Base-by-base conservation (phyloP, 768 basidiomycete genomes). In the Mycena metata region DNA sequence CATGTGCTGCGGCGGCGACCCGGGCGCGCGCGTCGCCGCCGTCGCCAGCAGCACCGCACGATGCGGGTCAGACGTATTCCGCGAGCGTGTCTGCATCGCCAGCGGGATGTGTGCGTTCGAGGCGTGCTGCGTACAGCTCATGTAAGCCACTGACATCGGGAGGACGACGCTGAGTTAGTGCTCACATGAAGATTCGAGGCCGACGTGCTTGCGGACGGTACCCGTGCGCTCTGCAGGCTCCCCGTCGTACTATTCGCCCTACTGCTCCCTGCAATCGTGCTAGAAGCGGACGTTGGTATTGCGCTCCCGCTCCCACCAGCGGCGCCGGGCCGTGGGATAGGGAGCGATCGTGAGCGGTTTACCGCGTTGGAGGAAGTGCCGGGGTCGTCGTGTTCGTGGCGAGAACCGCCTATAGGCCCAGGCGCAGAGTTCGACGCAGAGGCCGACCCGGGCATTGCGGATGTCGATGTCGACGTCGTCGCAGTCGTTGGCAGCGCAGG, bases 101-200 rank as follows among this genome's bases (percentile, higher is more conserved):
- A 71, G 59, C 9, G 70, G 70, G 33, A 71, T 71, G 54, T 71
- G 70, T 11, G 70, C 42, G 49, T 68, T 71, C 12, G 61, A 54
- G 13, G 41, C 39, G 39, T 39, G 39, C 39, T 39, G 39, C 39
- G 39, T 2, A 39, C 11, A 39, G 39, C 39, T 15, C 39, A 9
- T 39, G 39, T 39, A 2, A 39, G 39, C 39, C 5, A 2, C 4
- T 10, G 39, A 39, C 39, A 39, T 11, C 39, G 39, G n/a, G 39
- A 15, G 5, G 15, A 15, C 9, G 39, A 30, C 6, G 30, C 30
- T 6, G 30, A 30, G 30, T 30, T 39, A 10, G 39, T 10, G 15
- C 39, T 39, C 39, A 39, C 39, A 39, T 39, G 39, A 10, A 39
- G 3, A 39, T 39, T 39, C 39, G 39, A 15, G 2, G 39, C 39